Base-by-base conservation (phyloP, 176 grass and related monocot species). In the Hordeum marinum region DNA sequence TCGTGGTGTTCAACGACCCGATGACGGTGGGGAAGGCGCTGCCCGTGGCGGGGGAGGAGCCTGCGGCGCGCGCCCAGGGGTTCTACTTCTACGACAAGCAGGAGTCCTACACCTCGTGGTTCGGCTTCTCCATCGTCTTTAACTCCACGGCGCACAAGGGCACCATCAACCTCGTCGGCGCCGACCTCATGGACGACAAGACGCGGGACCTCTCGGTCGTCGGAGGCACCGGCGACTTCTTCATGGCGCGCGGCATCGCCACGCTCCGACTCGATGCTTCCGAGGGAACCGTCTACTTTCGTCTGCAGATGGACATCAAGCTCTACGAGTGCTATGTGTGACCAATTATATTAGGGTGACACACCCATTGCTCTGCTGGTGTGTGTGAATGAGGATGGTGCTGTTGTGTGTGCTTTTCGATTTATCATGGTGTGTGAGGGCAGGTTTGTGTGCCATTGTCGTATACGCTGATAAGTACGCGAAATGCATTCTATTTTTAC, bases 241-340 rank as follows among this genome's bases (percentile, higher is more conserved):
- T 90, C 79, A 86, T 90, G 88, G 72, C 83, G 40, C 58, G 79
- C 18, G 88, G 88, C 31, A 18, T 90, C 39, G 88, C 83, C 9
- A 90, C 83, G 24, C 63, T 90, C 2, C 25, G 29, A 0, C 55
- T 74, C 7, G 88, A 83, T 36, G 7, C 65, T 35, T 0, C 23
- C n/a, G 20, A 81, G 64, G 77, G 70, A 62, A 25, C n/a, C 52
- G 52, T 57, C 52, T 57, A 57, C 7, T 57, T 57, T 18, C 18
- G 52, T 20, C 52, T 57, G 2, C 52, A 57, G 52, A 57, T 57
- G 52, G 7, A 57, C 52, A 57, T 57, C 52, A 57, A 57, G 52
- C 52, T 57, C 52, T 57, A 57, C 18, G 52, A 57, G 52, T 57
- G 52, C 52, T 57, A 57, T 7, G 52, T 57, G 0, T 57, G 52